Base-by-base conservation (phyloP, 345 rosid species). In the Acer campestre region DNA sequence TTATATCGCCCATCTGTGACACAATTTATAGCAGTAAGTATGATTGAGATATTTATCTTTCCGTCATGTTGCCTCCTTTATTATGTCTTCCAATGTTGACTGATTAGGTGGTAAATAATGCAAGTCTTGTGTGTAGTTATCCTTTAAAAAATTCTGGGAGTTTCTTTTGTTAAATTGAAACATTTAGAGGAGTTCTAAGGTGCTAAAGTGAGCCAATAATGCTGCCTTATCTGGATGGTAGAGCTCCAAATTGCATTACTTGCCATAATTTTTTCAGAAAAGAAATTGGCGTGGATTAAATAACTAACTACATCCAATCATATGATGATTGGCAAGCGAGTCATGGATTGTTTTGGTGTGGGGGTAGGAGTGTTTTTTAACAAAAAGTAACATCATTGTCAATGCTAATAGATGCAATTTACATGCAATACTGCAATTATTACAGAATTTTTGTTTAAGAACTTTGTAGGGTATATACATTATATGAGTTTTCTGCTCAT, bases 11-110 rank as follows among this genome's bases (percentile, higher is more conserved):
- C 96, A 76, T 91, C 99, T 7, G 81, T 89, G 58, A 93, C 98
- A 22, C 94, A 95, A 85, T 85, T 92, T 80, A 81, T 95, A 84
- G 99, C 99, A 76, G 98, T 95, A 78, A 84, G 98, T 90, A 70
- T 70, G 65, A 73, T 70, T 70, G 35, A n/a, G 73, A 23, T 35
- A 64, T 67, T 53, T 31, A 14, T 73, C 20, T 73, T 69, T 10
- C 35, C 31, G 16, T 42, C 40, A 20, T 56, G 53, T 69, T 69
- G 11, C 56, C 58, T 46, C 65, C 67, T 75, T 67, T 22, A n/a
- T 61, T 58, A 10, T 55, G 38, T 61, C 11, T 44, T 72, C 51
- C 61, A 66, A 65, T 66, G 14, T 67, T 23, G 51, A 14, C 40
- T 38, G 7, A 25, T 6, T 66, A 18, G 65, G 61, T 65, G 12